Base-by-base conservation (phyloP, 164 flowering plant genomes). In the Hamamelis virginiana region DNA sequence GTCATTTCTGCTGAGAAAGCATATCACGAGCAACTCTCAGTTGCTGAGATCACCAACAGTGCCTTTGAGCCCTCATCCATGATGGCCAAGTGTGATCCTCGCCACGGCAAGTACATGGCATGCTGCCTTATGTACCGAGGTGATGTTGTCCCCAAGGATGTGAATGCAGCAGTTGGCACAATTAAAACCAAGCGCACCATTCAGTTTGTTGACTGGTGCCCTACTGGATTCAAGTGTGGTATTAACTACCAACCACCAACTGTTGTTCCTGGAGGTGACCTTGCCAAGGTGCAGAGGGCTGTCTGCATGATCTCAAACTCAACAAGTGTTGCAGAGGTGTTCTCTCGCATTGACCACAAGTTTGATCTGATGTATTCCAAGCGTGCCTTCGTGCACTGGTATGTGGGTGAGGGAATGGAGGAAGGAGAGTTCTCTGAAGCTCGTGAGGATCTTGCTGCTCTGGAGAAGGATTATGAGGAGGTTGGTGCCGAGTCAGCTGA, bases 371-470 rank as follows among this genome's bases (percentile, higher is more conserved):
- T 86, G 89, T 84, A 86, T 68, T 80, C 86, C 22, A 86, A 86
- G 75, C 74, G 89, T 19, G 88, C 88, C 16, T 87, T 87, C 41
- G 91, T 87, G 26, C 91, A 87, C 70, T 87, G 91, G 91, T 87
- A 85, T 38, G 91, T 87, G 4, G 91, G 91, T 59, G 91, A 87
- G 84, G 91, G 91, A 14, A 87, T 87, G 91, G 91, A 87, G 71
- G 91, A 87, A 72, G 91, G 88, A 52, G 91, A 87, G 67, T 87
- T 87, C 75, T 87, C 88, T 13, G 88, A 83, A 53, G 88, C 87
- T 21, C 77, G 90, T 18, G 90, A 86, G 74, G 90, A 86, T 69
- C 81, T 86, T 59, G 90, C 90, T 71, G 90, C 90, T 9, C 77
- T 86, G 3, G 89, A 86, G 82, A 82, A 83, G 83, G 88, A 86